Percentiles rank a stretch among this genome's conserved stretches.
Evolutionary conservation across 805 yeast species (phyloP).

Genomic region (Barnettozyma salicaria): DNA sequence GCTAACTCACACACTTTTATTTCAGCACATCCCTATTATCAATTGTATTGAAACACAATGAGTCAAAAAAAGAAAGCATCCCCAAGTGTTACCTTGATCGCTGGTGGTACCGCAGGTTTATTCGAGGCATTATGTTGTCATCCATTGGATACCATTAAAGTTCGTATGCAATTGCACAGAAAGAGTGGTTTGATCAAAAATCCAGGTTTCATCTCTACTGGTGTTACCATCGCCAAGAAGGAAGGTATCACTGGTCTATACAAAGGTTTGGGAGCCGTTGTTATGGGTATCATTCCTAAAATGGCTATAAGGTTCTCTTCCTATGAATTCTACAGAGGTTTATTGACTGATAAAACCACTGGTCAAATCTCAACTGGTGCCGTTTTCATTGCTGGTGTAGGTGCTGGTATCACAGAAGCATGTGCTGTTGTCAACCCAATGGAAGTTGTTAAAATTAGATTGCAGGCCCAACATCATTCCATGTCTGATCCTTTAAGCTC

Average conservation of each 20-base stretch:
- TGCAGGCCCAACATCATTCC: conserved; percentile 92
- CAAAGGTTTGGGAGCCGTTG: conserved; percentile 95
- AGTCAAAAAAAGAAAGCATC: conserved; percentile 30
- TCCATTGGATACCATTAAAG: conserved; percentile 96
- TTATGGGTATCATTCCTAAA: conserved; percentile 95
- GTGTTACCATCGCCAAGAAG: conserved; percentile 64
- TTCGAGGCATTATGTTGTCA: conserved; percentile 98
- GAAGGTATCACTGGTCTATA: conserved; percentile 85
- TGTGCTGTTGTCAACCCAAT: conserved; percentile 92
- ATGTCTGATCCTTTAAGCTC: conserved; percentile 70
- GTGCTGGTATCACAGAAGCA: conserved; percentile 97
- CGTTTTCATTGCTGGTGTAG: conserved; percentile 88
- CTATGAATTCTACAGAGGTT: conserved; percentile 78
- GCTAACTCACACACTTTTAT: background rate
- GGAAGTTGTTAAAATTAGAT: conserved; percentile 94
- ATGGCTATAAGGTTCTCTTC: conserved; percentile 97
- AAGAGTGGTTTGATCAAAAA: conserved; percentile 61
- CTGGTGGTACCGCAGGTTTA: conserved; percentile 97
- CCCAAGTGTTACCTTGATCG: conserved; percentile 63
- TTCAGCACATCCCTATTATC: background rate
- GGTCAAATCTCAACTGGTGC: conserved; percentile 64
- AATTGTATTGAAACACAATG: background rate
- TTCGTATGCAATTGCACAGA: conserved; percentile 88
- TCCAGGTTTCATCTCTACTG: conserved; percentile 84
- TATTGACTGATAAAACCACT: conserved; percentile 51